Base-by-base conservation (phyloP, 1,139 yeast species). In the Eremothecium gossypii region DNA sequence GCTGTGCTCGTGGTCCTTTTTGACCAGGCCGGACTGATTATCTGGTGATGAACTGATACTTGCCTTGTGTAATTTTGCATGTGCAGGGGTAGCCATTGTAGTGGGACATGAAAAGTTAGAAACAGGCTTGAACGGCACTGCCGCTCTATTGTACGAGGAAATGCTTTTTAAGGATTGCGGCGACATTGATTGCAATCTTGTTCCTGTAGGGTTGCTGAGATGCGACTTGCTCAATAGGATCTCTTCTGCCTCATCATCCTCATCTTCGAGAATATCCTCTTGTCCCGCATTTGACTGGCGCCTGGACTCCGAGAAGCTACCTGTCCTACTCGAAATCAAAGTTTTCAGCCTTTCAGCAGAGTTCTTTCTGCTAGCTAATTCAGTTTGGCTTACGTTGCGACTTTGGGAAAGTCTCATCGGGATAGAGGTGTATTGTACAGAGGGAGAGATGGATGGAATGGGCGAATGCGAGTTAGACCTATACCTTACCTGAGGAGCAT, bases 361-460 rank as follows among this genome's bases (percentile, higher is more conserved):
- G 27, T 48, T 49, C 27, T 49, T 44, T 43, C 57, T 46, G 36
- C 54, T 54, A 10, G 44, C 39, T 6, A 55, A 49, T 9, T 55
- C 61, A 11, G 44, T 49, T 27, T 57, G 51, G 28, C 51, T 51
- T 8, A 50, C 55, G 29, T 44, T 42, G 12, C 48, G 36, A 33
- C 52, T 50, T 27, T 57, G 73, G 27, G 69, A 66, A 35, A 74
- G 55, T 46, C 75, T 60, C 10, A 75, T 67, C 28, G 68, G 64
- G 40, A 72, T 67, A 3, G 73, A 64, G 1, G 76, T 72, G 38
- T 54, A 52, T 32, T 66, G 67, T 1, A 62, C 49, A 33, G 61
- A 40, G 60, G 75, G 50, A 51, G 71, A 29, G 39, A 53, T 49
- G 8, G 60, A 57, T 3, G 56, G 53, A 13, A 54, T 39, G 7